phyloP scores from a whole-genome alignment of 2,329 filamentous ascomycete species.

The Cordyceps cicadae region DNA sequence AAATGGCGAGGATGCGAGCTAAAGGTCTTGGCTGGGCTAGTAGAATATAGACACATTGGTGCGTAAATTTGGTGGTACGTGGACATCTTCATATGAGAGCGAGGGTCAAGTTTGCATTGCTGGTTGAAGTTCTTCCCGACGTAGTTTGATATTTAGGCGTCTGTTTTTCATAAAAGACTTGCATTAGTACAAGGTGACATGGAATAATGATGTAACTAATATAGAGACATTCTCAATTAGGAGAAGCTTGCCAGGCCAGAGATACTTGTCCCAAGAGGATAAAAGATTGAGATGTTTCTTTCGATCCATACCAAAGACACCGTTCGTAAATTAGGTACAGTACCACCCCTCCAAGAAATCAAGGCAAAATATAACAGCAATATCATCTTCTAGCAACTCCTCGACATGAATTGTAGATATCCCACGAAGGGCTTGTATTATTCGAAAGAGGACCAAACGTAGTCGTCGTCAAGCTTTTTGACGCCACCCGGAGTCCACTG shows the following conservation, averaged over 20 bases:
- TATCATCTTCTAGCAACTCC: constrained; percentile 10
- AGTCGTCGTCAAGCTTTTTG: constrained; percentile 25
- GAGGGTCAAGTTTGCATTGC: background rate
- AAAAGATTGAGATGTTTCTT: background rate
- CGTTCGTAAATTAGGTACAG: constrained; percentile 5
- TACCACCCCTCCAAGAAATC: constrained; percentile 12
- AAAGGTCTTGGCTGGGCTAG: constrained; percentile 29
- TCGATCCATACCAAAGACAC: background rate
- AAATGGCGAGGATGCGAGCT: constrained; percentile 30
- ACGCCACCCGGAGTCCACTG: constrained; percentile 26
- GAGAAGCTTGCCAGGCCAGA: background rate
- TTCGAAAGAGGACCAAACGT: constrained; percentile 16
- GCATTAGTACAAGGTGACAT: background rate
- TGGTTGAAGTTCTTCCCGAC: background rate
- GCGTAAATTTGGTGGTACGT: background rate
- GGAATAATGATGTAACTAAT: background rate
- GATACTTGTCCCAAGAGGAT: background rate
- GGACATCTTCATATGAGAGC: background rate
- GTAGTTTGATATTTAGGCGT: background rate
- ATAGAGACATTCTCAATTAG: background rate
- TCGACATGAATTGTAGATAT: constrained; percentile 8
- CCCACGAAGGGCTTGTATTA: background rate
- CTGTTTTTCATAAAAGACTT: background rate
- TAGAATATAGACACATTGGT: constrained; percentile 25
- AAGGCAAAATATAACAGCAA: constrained; percentile 11